phyloP scores from a whole-genome alignment of 495 filamentous ascomycete species.

The Aspergillus indologenus region DNA sequence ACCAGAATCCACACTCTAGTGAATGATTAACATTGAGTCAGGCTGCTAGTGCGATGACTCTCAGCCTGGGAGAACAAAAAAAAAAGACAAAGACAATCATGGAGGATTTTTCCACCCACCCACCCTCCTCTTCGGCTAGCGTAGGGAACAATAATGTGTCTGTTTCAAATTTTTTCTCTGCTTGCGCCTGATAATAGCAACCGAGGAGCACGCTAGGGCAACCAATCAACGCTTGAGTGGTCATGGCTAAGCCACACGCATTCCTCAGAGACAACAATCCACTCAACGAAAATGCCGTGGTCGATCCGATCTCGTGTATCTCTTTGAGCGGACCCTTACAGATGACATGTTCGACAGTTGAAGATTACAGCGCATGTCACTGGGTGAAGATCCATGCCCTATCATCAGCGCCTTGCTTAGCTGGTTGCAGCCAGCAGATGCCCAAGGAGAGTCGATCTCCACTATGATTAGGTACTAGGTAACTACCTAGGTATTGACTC shows the following conservation, averaged over 20 bases:
- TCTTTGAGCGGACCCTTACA: slow-evolving; percentile 19
- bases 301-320: slow-evolving; percentile 17
- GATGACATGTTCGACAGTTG: slow-evolving; percentile 16
- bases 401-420: background rate
- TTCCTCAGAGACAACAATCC: background rate
- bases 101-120: background rate
- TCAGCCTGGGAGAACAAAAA: no score
- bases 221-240: background rate
- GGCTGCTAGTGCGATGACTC: background rate
- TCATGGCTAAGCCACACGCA: background rate
- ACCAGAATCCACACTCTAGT: background rate
- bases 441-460: background rate
- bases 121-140: background rate
- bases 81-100: background rate
- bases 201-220: background rate
- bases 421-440: background rate
- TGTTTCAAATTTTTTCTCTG: background rate
- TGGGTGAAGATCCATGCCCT: background rate
- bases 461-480: background rate
- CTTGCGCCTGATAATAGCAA: background rate
- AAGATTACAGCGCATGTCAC: slow-evolving; percentile 1
- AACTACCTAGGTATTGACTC: background rate
- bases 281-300: background rate
- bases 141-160: background rate
- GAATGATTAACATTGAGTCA: background rate